Evolutionary conservation across 2,329 filamentous ascomycete species (phyloP).

Genomic region (Domatiomyces globalis): DNA sequence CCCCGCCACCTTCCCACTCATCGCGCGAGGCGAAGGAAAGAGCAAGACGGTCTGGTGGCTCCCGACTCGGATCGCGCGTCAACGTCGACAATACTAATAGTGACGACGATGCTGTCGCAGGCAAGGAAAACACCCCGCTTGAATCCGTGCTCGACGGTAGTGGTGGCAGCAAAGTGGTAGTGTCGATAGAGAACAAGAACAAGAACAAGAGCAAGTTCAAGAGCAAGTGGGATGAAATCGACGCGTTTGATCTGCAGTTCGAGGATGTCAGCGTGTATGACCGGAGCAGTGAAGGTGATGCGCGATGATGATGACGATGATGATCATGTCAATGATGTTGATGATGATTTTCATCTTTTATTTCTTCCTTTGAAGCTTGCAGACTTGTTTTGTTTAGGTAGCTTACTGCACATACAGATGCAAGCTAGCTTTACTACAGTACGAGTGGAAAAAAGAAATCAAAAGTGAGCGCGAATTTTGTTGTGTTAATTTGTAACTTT

Average conservation of each 20-base stretch:
- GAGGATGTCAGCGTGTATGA: slow-evolving; percentile 11
- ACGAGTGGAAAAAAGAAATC: too few relatives aligned
- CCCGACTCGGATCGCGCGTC: slow-evolving; percentile 1
- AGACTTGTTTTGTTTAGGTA: too few relatives aligned
- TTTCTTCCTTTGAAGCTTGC: too few relatives aligned
- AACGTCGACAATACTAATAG: neutral
- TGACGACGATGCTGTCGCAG: neutral
- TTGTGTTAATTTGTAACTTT: too few relatives aligned
- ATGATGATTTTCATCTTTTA: neutral
- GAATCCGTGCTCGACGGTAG: neutral
- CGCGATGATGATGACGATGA: slow-evolving; percentile 1
- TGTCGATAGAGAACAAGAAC: neutral
- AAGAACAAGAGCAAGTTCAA: neutral
- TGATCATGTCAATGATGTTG: neutral
- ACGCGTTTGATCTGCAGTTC: slow-evolving; percentile 18
- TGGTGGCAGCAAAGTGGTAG: neutral
- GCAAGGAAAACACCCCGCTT: slow-evolving; percentile 11
- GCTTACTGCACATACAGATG: too few relatives aligned
- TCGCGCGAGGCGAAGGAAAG: neutral
- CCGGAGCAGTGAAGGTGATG: slow-evolving; percentile 2
- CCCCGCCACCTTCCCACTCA: neutral
- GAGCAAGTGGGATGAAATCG: slow-evolving; percentile 17
- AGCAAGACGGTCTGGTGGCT: slow-evolving; percentile 16
- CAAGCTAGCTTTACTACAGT: too few relatives aligned
- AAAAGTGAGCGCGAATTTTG: too few relatives aligned